Percentiles rank a stretch among this genome's conserved stretches.
Conservation (phyloP, 176 grass and related monocot genomes). For the Lolium multiflorum region DNA sequence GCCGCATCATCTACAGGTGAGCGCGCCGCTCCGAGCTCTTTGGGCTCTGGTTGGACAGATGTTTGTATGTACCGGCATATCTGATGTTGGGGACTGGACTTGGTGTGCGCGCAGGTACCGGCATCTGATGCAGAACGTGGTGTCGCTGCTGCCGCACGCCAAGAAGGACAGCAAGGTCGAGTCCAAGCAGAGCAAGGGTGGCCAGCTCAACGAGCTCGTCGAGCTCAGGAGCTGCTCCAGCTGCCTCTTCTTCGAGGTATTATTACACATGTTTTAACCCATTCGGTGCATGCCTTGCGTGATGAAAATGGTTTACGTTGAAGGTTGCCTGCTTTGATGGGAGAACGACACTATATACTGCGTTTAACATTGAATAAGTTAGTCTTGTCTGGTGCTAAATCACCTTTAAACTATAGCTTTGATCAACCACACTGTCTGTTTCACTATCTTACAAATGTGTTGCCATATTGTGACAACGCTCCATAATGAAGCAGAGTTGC, state of each 20-base stretch:
- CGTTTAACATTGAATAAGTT: neutral
- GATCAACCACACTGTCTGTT: neutral
- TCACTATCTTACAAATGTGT: neutral
- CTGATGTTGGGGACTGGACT: neutral
- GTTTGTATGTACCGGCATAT: neutral
- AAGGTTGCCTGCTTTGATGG: no score
- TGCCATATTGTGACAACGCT: neutral
- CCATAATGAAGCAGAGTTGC: neutral
- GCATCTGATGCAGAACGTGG: constrained; percentile 83
- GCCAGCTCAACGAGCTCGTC: constrained; percentile 81
- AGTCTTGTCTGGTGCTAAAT: neutral
- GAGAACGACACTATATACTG: neutral
- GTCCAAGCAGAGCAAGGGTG: constrained; percentile 87
- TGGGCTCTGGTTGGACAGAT: neutral
- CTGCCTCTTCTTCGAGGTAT: constrained; percentile 90
- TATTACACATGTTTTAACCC: neutral
- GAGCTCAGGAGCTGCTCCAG: constrained; percentile 88
- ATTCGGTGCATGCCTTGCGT: neutral
- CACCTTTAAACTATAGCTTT: neutral
- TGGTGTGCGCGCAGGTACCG: constrained; percentile 65
- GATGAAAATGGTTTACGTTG: neutral
- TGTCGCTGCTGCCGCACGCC: constrained; percentile 77
- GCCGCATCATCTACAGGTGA: constrained; percentile 81
- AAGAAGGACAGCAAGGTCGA: constrained; percentile 99
- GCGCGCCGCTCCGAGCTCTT: neutral